phyloP scores from a whole-genome alignment of 306 rosid species.

The Cucumis hystrix region DNA sequence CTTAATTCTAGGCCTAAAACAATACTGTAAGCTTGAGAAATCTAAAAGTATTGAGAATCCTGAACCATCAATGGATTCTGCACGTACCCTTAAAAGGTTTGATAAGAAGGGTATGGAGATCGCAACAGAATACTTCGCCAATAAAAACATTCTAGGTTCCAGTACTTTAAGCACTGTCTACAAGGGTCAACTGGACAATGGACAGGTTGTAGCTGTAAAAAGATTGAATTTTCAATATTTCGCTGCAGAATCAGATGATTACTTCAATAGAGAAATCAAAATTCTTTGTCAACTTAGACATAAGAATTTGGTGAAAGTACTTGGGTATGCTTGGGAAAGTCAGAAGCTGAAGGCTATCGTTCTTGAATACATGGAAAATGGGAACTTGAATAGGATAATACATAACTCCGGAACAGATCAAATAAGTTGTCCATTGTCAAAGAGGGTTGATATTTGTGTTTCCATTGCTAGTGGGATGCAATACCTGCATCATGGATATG shows the following conservation, averaged over 20 bases:
- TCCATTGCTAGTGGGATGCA: conserved; percentile 69
- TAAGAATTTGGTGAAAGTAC: conserved; percentile 73
- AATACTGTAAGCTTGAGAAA: conserved; percentile 25
- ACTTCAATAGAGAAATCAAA: conserved; percentile 55
- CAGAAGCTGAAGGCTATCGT: conserved; percentile 68
- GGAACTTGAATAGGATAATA: conserved; percentile 62
- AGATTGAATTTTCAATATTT: conserved; percentile 56
- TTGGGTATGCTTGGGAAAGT: conserved; percentile 87
- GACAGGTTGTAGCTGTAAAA: conserved; percentile 48
- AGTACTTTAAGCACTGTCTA: conserved; percentile 79
- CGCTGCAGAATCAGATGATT: conserved; percentile 45
- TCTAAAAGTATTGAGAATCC: conserved; percentile 18
- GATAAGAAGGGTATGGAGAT: conserved; percentile 38
- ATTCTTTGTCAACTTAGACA: conserved; percentile 65
- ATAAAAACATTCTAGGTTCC: conserved; percentile 43
- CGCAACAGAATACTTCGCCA: conserved; percentile 48
- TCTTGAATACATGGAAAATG: conserved; percentile 64
- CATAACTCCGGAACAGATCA: conserved; percentile 28
- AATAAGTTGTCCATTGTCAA: conserved; percentile 45
- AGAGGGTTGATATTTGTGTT: conserved; percentile 34
- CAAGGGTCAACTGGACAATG: conserved; percentile 49
- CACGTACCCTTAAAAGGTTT: conserved; percentile 51
- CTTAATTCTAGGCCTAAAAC: neutral
- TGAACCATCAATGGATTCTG: conserved; percentile 15
- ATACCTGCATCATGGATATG: conserved; percentile 69